Percentiles rank a stretch among this genome's conserved stretches.
Evolutionary conservation across 2,329 filamentous ascomycete genomes (phyloP).

Genomic region (Beauveria asiatica): DNA sequence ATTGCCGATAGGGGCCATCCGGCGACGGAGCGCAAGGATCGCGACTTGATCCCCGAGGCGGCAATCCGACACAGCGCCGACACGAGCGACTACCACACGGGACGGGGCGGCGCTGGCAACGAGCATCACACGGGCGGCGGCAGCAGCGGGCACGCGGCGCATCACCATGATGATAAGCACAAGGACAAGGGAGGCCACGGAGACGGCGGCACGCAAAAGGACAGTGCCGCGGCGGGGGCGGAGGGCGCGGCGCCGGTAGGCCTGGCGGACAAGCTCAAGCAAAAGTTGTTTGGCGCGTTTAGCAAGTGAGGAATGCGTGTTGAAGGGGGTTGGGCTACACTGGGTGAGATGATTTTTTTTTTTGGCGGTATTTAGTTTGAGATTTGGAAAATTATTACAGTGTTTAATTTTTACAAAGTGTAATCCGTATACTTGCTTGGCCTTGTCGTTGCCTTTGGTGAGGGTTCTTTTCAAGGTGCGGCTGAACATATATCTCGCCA

Average conservation of each 20-base stretch:
- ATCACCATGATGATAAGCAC: conserved; percentile 16
- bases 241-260: conserved; percentile 27
- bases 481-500: conserved; percentile 85
- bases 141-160: not conserved
- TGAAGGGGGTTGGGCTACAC: too few species aligned
- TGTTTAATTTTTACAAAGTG: too few species aligned
- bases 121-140: conserved; percentile 28
- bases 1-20: conserved; percentile 41
- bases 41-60: conserved; percentile 43
- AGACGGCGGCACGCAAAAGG: conserved; percentile 19
- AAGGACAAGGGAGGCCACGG: conserved; percentile 14
- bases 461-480: conserved; percentile 67
- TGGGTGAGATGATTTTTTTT: too few species aligned
- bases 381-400: too few species aligned
- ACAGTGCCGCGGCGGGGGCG: conserved; percentile 16
- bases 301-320: conserved; percentile 31
- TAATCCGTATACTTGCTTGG: too few species aligned
- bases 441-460: conserved; percentile 9
- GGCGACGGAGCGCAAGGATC: conserved; percentile 35
- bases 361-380: too few species aligned
- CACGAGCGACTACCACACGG: conserved; percentile 45
- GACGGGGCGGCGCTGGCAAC: conserved; percentile 53
- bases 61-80: conserved; percentile 42
- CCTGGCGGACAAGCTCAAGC: conserved; percentile 50
- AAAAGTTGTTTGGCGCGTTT: conserved; percentile 41